Base-by-base conservation (phyloP, 139 green algal genomes). In the Yamagishiella unicocca region DNA sequence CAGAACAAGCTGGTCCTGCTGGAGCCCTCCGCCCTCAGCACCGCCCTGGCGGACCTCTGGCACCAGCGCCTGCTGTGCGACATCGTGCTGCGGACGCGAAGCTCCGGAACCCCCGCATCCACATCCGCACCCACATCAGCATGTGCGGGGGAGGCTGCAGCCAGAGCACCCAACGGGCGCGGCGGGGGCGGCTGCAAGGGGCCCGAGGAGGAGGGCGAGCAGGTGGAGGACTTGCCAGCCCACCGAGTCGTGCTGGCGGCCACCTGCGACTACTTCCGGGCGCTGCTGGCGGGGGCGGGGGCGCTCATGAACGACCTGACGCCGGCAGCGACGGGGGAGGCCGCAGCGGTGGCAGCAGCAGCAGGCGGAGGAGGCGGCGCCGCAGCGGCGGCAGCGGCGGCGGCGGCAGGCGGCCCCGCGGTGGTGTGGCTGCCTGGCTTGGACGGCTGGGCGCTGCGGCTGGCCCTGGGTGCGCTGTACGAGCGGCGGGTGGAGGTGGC, bases 241-340 rank as follows among this genome's bases (percentile, higher is more conserved):
- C 92, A 95, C 79, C 88, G 75, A 33, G 70, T 95, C 5, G 81
- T 95, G 0, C 87, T 95, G 29, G 92, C 92, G 0, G 83, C 92
- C 8, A 42, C 54, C 37, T 92, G 77, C 35, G 72, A 45, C 9
- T 95, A 94, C 58, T 95, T 95, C 81, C 55, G 79, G 10, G 92
- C 92, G 3, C 84, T 95, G 4, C 84, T 95, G 31, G 54, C 78
- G 1, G 92, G 92, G 9, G 42, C 87, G 4, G 89, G 91, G 2
- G 21, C 43, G 2, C 12, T 31, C 38, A 94, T 94, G 91, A 45
- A 29, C 24, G 91, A 94, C 45, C 35, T 73, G 33, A 6, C 25
- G 10, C n/a, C 38, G 0, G 53, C 78, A 37, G 10, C 62, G 37
- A 27, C 77, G 37, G 38, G 25, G 9, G 46, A n/a, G 4, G 46